These are phyloP conservation scores for Apiospora phragmitis DNA, from an alignment of 2,329 filamentous ascomycete genomes.

Conservation along the genomic window DNA sequence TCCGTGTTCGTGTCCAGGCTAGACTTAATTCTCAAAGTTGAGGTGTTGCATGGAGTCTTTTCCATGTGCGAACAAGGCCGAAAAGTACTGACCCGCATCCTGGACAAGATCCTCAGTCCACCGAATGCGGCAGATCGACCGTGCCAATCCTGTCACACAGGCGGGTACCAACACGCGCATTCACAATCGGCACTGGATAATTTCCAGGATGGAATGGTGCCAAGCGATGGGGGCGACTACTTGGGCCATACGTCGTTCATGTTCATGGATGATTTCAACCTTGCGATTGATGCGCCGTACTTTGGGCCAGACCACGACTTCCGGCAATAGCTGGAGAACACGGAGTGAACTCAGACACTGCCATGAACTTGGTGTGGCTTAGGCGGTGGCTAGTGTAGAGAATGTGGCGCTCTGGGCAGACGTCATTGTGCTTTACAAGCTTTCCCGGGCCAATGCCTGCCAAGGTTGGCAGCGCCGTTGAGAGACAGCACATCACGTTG, in stretches of 20 bases:
- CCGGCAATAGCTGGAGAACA: constrained; percentile 35
- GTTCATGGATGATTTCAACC: constrained; percentile 25
- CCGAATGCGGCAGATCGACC: constrained; percentile 19
- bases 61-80: constrained; percentile 35
- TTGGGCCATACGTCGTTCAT: constrained; percentile 14
- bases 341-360: constrained; percentile 32
- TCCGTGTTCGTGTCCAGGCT: constrained; percentile 36
- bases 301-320: constrained; percentile 34
- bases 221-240: constrained; percentile 19
- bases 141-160: constrained; percentile 14
- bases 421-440: background rate
- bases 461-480: background rate
- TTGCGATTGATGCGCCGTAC: constrained; percentile 29
- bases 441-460: background rate
- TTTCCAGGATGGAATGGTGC: constrained; percentile 16
- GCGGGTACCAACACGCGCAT: constrained; percentile 13
- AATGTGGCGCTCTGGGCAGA: constrained; percentile 5
- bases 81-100: constrained; percentile 35
- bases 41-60: constrained; percentile 27
- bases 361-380: constrained; percentile 11
- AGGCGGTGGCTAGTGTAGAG: background rate
- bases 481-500: background rate
- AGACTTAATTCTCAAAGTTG: constrained; percentile 22
- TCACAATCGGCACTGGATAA: background rate
- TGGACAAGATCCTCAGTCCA: constrained; percentile 36